Percentiles rank a stretch among this genome's conserved stretches.
These are phyloP conservation scores for Rusavskia elegans DNA, from an alignment of 495 filamentous ascomycete genomes.

Conservation along the genomic window DNA sequence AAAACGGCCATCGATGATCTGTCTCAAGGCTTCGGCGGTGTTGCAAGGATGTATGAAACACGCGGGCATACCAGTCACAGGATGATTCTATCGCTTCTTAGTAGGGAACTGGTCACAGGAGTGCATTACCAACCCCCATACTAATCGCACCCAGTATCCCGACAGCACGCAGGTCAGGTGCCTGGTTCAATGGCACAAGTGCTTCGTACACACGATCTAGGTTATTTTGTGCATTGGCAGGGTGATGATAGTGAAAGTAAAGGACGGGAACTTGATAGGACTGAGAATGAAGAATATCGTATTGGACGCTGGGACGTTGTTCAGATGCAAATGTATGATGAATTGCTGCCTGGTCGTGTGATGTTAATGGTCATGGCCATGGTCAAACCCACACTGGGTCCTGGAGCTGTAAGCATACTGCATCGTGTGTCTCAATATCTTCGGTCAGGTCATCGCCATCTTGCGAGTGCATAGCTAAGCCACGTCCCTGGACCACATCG, in stretches of 20 bases:
- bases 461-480: background rate
- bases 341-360: constrained; percentile 23
- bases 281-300: constrained; percentile 36
- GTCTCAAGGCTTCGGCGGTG: constrained; percentile 58
- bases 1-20: constrained; percentile 28
- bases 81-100: constrained; percentile 54
- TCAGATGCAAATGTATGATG: constrained; percentile 17
- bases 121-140: constrained; percentile 45
- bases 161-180: constrained; percentile 34
- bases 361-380: no score
- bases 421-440: constrained; percentile 25
- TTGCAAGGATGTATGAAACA: constrained; percentile 81
- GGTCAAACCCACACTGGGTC: background rate
- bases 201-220: constrained; percentile 53
- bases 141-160: constrained; percentile 64
- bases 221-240: constrained; percentile 41
- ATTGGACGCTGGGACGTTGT: constrained; percentile 21
- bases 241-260: constrained; percentile 41
- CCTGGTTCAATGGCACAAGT: constrained; percentile 50
- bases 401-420: constrained; percentile 13
- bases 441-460: constrained; percentile 18
- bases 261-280: constrained; percentile 37
- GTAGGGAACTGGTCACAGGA: constrained; percentile 16
- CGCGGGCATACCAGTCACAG: constrained; percentile 50
- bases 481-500: background rate